phyloP scores from a whole-genome alignment of 768 basidiomycete species.

The Lactarius sp. region DNA sequence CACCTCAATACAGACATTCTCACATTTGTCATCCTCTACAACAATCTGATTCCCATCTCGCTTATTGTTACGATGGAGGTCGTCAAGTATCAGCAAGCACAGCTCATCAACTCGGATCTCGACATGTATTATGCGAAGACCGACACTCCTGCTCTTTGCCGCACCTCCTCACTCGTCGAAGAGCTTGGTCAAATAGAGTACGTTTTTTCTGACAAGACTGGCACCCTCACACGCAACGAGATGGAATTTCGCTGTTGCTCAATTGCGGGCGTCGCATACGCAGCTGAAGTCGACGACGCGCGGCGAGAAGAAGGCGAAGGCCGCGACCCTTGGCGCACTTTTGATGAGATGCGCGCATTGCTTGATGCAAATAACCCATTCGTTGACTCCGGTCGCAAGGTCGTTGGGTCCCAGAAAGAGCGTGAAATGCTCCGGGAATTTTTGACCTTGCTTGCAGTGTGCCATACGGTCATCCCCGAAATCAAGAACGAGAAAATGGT shows the following conservation, averaged over 20 bases:
- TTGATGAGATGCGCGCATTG: slow-evolving; percentile 60
- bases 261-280: slow-evolving; percentile 84
- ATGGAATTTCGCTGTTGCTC: slow-evolving; percentile 95
- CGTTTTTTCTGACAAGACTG: slow-evolving; percentile 92
- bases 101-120: slow-evolving; percentile 93
- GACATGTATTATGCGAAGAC: slow-evolving; percentile 98
- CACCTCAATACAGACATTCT: slow-evolving; percentile 64
- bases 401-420: slow-evolving; percentile 36
- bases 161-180: slow-evolving; percentile 97
- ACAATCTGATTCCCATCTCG: slow-evolving; percentile 98
- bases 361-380: slow-evolving; percentile 56
- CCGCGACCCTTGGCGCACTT: slow-evolving; percentile 68
- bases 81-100: slow-evolving; percentile 97
- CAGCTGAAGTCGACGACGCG: slow-evolving; percentile 87
- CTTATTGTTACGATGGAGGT: slow-evolving; percentile 99
- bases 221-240: slow-evolving; percentile 93
- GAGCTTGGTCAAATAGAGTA: slow-evolving; percentile 98
- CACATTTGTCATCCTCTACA: slow-evolving; percentile 98
- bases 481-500: slow-evolving; percentile 80
- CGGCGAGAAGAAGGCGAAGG: slow-evolving; percentile 56
- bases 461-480: slow-evolving; percentile 98
- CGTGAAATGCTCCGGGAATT: slow-evolving; percentile 33
- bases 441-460: slow-evolving; percentile 66
- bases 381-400: slow-evolving; percentile 37
- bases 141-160: slow-evolving; percentile 93